Base-by-base conservation (phyloP, 495 filamentous ascomycete species). In the Amorphotheca resinae region DNA sequence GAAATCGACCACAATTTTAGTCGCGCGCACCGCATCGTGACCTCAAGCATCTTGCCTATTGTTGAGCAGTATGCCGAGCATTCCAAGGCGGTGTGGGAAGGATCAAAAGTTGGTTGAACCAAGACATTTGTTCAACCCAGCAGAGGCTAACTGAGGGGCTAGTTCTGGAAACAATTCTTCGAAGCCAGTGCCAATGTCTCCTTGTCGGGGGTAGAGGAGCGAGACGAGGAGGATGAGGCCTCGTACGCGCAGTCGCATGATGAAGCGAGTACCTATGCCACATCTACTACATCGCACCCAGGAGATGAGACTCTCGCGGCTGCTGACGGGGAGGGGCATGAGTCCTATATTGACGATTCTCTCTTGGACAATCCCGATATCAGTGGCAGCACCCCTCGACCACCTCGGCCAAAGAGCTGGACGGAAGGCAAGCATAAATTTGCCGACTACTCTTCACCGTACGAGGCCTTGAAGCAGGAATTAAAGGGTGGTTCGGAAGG, bases 121-220 rank as follows among this genome's bases (percentile, higher is more conserved):
- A 28, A n/a, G 22, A 25, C 11, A 28, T 22, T 31, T 35, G 16
- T 17, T 3, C 31, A 26, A 6, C 11, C 12, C 3, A 16, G 14
- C 7, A 28, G 34, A 9, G 36, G 23, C 42, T 50, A 33, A 55
- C 34, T 31, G 34, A 32, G 26, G 33, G 28, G n/a, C 25, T 53
- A 93, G 84, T 96, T 95, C 64, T 98, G 91, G 91, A 96, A 95
- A 63, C 85, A 94, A 67, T 96, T 98, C 74, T 98, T 98, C 64
- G 91, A 98, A 65, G 85, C 89, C 42, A 91, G 83, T 33, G 91
- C 91, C 59, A 98, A 98, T 53, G 89, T 96, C 18, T 91, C 87
- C 2, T 74, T 98, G n/a, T 93, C 87, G 9, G 87, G 87, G 38
- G 95, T 96, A 59, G 88, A 94, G 61, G 91, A 94, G 54, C 58